These are phyloP conservation scores for Plenodomus tracheiphilus DNA, from an alignment of 2,329 filamentous ascomycete genomes.

Conservation along the genomic window DNA sequence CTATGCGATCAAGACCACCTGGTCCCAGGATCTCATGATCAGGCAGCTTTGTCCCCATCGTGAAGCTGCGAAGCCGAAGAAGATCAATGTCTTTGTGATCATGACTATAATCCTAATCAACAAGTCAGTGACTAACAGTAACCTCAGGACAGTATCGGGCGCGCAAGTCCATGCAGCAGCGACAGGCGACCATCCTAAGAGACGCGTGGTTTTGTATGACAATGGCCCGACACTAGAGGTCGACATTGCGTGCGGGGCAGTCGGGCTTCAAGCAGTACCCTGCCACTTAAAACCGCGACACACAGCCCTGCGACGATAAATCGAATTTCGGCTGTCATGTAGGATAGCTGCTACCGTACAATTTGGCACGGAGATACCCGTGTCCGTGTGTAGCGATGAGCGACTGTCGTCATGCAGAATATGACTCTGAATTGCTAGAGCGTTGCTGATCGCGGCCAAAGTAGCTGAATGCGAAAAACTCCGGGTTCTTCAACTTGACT, in stretches of 20 bases:
- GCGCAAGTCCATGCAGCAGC: background rate
- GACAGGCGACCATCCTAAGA: background rate
- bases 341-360: too few relatives aligned
- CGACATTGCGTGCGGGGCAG: background rate
- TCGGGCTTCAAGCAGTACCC: background rate
- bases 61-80: conserved; percentile 79
- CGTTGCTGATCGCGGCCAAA: too few relatives aligned
- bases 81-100: conserved; percentile 80
- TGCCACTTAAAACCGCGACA: background rate
- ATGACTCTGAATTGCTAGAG: too few relatives aligned
- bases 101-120: conserved; percentile 67
- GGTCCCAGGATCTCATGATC: conserved; percentile 66
- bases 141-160: background rate
- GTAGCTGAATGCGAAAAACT: too few relatives aligned
- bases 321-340: background rate
- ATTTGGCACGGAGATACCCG: too few relatives aligned
- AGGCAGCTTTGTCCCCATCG: conserved; percentile 66
- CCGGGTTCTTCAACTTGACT: too few relatives aligned
- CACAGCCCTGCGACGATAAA: background rate
- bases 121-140: conserved; percentile 24
- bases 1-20: conserved; percentile 67
- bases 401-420: too few relatives aligned
- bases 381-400: too few relatives aligned
- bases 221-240: background rate
- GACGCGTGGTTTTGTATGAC: background rate